These are phyloP conservation scores for Trichophyton mentagrophytes DNA, from an alignment of 2,329 filamentous ascomycete species.

Conservation along the genomic window DNA sequence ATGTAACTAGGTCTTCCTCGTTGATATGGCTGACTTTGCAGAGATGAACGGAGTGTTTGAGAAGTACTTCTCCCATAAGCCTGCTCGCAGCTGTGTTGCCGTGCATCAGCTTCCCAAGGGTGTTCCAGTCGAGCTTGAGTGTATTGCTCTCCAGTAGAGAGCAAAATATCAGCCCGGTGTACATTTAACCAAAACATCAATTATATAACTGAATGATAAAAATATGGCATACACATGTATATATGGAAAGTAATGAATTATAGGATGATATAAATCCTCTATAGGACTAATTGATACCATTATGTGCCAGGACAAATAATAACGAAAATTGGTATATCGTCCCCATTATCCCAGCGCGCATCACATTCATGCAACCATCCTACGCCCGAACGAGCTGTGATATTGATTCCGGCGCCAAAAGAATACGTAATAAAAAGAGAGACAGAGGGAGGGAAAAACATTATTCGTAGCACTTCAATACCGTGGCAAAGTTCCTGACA, in stretches of 20 bases:
- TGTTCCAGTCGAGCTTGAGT: constrained; percentile 54
- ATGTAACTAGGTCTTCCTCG: constrained; percentile 56
- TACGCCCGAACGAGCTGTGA: not conserved
- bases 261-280: not conserved
- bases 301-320: not conserved
- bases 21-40: constrained; percentile 79
- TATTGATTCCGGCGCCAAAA: not conserved
- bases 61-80: constrained; percentile 55
- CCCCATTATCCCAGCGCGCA: not conserved
- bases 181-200: not conserved
- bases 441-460: not conserved
- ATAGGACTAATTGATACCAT: not conserved
- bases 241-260: not conserved
- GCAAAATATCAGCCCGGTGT: not conserved
- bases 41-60: constrained; percentile 64
- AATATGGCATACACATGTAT: not conserved
- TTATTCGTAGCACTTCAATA: not conserved
- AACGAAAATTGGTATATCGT: not conserved
- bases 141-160: constrained; percentile 39
- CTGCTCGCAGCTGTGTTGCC: constrained; percentile 50
- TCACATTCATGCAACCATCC: not conserved
- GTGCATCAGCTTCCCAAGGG: constrained; percentile 51
- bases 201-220: not conserved
- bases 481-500: constrained; percentile 33
- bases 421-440: not conserved